Evolutionary conservation across 1,139 yeast species (phyloP), one percentile per base, ranked within the genome.

Genomic region (Yamadazyma kanchanaburiensis): DNA sequence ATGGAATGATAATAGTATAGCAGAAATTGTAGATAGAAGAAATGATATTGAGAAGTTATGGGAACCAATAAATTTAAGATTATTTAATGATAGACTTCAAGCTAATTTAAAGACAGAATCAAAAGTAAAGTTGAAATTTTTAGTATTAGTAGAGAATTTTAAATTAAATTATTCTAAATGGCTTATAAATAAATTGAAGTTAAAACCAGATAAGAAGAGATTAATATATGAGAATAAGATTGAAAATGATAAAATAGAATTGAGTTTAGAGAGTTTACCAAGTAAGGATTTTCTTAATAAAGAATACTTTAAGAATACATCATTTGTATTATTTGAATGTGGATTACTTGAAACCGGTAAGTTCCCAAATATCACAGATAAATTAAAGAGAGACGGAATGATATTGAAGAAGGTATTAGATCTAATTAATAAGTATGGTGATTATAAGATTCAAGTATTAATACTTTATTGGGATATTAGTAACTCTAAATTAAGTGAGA

Each of bases 111-210:
- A 46, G 18, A 46, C 53, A 21, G 37, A 45, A 2, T 40, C 42
- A 12, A 32, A 51, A 3, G 49, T 49, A 7, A 7, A 7, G 20
- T 34, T 64, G 15, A 59, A 55, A 27, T 58, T 62, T 37, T 43
- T 73, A 21, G 42, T 70, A 8, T 53, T 71, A 10, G 72, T 69
- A 5, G 74, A 70, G 35, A 53, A 69, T 37, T 70, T 76, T 74
- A 29, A 48, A 4, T 43, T 53, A 7, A 46, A 60, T 5, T 62
- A 59, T 37, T 64, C 76, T 3, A 64, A 60, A 39, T 73, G 79
- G 79, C 52, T 73, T 25, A 56, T 58, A 21, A 59, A 59, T 3
- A 70, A 70, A 40, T 48, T 72, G 12, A 43, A 47, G 7, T 47
- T 73, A 23, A 47, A 46, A 27, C 48, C 55, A 2, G 58, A 64